Conservation (phyloP, 108 stramenopile genomes). For the Aurantiochytrium sp. region DNA sequence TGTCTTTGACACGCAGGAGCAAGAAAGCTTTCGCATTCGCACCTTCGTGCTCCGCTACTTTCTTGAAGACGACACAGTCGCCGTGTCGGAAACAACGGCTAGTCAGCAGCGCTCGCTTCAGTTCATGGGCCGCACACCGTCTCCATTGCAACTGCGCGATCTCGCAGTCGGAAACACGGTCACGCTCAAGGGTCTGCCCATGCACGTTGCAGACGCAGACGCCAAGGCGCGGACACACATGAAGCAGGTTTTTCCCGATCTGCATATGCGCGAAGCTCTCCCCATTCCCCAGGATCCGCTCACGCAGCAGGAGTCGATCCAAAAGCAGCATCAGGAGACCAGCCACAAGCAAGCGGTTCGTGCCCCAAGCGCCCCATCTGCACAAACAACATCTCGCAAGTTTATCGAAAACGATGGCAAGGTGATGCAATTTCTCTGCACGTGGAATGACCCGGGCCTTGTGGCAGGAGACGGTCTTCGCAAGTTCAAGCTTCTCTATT, state of each 20-base stretch:
- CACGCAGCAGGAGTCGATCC: neutral
- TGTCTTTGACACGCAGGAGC: neutral
- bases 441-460: neutral
- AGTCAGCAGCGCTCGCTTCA: neutral
- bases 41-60: neutral
- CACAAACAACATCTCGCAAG: neutral
- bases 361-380: neutral
- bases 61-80: neutral
- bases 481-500: neutral
- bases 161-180: neutral
- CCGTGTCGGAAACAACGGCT: neutral
- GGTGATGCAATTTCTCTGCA: neutral
- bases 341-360: neutral
- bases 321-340: neutral
- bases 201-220: neutral
- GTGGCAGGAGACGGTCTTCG: neutral
- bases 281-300: neutral
- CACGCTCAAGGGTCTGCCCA: neutral
- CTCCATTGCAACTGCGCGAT: neutral
- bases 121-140: neutral
- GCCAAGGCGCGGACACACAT: neutral
- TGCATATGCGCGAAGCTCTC: neutral
- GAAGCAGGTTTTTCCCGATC: neutral
- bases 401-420: constrained; percentile 18
- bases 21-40: neutral